Base-by-base conservation (phyloP, 2,329 filamentous ascomycete genomes). In the Ophiocordyceps camponoti-rufipedis region DNA sequence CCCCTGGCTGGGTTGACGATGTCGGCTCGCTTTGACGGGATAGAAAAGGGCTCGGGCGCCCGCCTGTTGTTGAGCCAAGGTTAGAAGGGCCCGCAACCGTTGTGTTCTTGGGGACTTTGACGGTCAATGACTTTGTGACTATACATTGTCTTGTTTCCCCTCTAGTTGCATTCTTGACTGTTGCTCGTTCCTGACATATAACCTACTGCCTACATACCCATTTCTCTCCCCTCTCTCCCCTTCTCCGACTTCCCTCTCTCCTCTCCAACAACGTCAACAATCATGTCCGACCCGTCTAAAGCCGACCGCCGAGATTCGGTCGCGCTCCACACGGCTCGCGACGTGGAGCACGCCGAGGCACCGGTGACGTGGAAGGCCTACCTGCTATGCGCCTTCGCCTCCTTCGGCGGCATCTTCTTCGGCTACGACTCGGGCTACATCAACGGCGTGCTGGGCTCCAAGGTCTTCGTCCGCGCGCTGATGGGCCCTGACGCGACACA, bases 401-500 rank as follows among this genome's bases (percentile, higher is more conserved):
- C 78, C 32, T 81, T 82, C 49, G 79, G 79, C 55, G 79, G 75
- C 61, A 82, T 85, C 63, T 81, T 85, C 67, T 83, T 85, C 63
- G 82, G 82, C 44, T 87, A 83, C 62, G 82, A 86, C 56, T 83
- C 80, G 40, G 82, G 82, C 53, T 83, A 82, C 64, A 83, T 84
- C 67, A 78, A 76, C 58, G 77, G 77, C 58, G 75, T 80, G 48
- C 64, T 73, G 39, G 73, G 67, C 52, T 65, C 68, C 51, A 39
- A 56, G 12, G 62, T 63, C 59, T 78, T 80, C 64, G 68, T 71
- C 57, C 41, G 62, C 11, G 60, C 66, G 49, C 71, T 78, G 56
- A 65, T 72, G 53, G 65, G 69, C 28, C 49, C 56, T 28, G 59
- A 52, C 42, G 55, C 53, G 29, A 53, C 48, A 0, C 48, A 48